phyloP scores from a whole-genome alignment of 2,329 filamentous ascomycete genomes.

The Curvularia eragrostidis region DNA sequence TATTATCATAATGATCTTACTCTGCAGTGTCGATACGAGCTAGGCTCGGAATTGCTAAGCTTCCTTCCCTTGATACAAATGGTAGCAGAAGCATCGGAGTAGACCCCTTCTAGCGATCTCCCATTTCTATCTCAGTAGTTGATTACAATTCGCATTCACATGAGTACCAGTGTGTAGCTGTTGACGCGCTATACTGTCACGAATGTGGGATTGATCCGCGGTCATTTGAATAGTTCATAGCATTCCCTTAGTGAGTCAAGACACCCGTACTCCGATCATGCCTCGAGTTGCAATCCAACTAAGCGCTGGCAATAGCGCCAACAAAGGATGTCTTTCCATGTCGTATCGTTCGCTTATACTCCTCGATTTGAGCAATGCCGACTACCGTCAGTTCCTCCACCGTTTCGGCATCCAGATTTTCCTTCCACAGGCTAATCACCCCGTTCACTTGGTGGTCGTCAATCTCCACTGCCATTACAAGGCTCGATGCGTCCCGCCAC shows the following conservation, averaged over 20 bases:
- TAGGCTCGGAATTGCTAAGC: neutral
- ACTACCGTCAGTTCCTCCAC: neutral
- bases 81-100: neutral
- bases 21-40: no score
- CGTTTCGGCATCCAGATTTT: neutral
- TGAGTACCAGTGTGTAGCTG: neutral
- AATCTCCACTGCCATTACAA: neutral
- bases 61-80: neutral
- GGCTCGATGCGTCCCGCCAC: neutral
- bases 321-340: no score
- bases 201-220: neutral
- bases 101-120: neutral
- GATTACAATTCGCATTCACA: neutral
- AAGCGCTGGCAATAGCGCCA: no score
- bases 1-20: no score
- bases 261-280: neutral
- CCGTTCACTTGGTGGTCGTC: neutral
- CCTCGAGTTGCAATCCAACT: neutral
- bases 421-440: neutral
- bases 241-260: neutral
- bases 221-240: neutral
- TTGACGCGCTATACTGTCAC: neutral
- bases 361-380: neutral
- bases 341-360: neutral
- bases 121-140: neutral